Evolutionary conservation across 2,329 filamentous ascomycete species (phyloP).

Genomic region (Davidsoniella neocaledoniae): DNA sequence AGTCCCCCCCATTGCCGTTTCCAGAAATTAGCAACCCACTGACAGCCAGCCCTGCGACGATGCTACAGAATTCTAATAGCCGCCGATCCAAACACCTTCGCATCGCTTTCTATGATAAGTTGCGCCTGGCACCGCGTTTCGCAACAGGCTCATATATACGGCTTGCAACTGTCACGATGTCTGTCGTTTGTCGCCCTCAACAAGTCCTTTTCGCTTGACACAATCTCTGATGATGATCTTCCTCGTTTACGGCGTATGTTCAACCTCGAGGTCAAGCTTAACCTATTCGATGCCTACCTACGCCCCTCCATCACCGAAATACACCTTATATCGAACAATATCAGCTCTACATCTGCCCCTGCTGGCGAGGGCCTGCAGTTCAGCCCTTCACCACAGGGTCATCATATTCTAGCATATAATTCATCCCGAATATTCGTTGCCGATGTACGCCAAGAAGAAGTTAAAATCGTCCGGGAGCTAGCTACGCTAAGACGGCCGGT

Average conservation of each 20-base stretch:
- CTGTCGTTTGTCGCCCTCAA: constrained; percentile 40
- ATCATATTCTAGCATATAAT: constrained; percentile 63
- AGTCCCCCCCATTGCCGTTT: constrained; percentile 17
- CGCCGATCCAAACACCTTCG: constrained; percentile 46
- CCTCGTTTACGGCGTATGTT: constrained; percentile 48
- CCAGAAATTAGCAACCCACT: neutral
- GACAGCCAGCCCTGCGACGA: constrained; percentile 7
- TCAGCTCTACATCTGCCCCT: constrained; percentile 68
- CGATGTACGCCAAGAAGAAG: constrained; percentile 41
- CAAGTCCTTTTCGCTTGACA: constrained; percentile 20
- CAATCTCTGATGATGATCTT: constrained; percentile 33
- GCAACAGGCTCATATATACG: constrained; percentile 46
- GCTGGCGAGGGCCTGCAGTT: constrained; percentile 79
- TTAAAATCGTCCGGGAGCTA: constrained; percentile 57
- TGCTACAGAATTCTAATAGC: constrained; percentile 39
- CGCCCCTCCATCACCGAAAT: constrained; percentile 54
- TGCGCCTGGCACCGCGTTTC: constrained; percentile 48
- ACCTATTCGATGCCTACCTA: constrained; percentile 60
- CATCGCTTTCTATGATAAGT: constrained; percentile 48
- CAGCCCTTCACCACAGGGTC: constrained; percentile 57
- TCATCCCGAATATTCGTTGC: constrained; percentile 72
- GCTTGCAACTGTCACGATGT: constrained; percentile 43
- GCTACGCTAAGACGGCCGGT: constrained; percentile 63
- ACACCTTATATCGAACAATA: constrained; percentile 67
- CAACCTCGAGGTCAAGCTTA: constrained; percentile 53